A percentile compares a stretch with the other conserved stretches of the same genome.
Evolutionary conservation across 2,329 filamentous ascomycete species (phyloP).

Genomic region (Arthrinium phaeospermum): DNA sequence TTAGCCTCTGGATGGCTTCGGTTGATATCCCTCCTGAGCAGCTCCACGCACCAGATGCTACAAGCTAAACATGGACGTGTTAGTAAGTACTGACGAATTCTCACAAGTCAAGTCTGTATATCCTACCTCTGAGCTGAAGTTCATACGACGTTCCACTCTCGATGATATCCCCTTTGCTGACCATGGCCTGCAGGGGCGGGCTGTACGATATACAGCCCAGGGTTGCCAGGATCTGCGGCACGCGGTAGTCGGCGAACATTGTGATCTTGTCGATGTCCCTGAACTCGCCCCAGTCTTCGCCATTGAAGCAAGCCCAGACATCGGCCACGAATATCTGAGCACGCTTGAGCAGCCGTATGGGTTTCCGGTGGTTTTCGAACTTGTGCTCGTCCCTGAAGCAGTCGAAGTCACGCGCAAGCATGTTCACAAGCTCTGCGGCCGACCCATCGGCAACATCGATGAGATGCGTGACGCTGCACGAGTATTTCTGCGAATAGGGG

Average conservation of each 20-base stretch:
- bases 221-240: slow-evolving; percentile 89
- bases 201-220: slow-evolving; percentile 86
- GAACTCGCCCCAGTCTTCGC: slow-evolving; percentile 79
- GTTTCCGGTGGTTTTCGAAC: slow-evolving; percentile 73
- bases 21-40: slow-evolving; percentile 82
- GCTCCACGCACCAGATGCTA: slow-evolving; percentile 95
- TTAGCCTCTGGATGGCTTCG: slow-evolving; percentile 72
- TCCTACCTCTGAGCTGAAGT: slow-evolving; percentile 79
- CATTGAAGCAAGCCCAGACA: slow-evolving; percentile 94
- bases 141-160: slow-evolving; percentile 80
- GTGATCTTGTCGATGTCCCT: slow-evolving; percentile 93
- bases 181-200: slow-evolving; percentile 74
- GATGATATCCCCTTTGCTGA: slow-evolving; percentile 69
- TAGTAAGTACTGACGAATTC: slow-evolving; percentile 18
- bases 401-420: slow-evolving; percentile 79
- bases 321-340: slow-evolving; percentile 97
- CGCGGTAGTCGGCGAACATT: slow-evolving; percentile 98
- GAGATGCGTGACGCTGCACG: slow-evolving; percentile 75
- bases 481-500: slow-evolving; percentile 65
- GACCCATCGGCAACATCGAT: slow-evolving; percentile 78
- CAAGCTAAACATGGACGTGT: slow-evolving; percentile 60
- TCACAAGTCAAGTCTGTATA: background rate
- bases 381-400: slow-evolving; percentile 84
- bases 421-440: slow-evolving; percentile 80
- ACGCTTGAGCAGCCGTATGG: slow-evolving; percentile 85